Conservation (phyloP, 345 rosid genomes). For the Eucalyptus urophylla region DNA sequence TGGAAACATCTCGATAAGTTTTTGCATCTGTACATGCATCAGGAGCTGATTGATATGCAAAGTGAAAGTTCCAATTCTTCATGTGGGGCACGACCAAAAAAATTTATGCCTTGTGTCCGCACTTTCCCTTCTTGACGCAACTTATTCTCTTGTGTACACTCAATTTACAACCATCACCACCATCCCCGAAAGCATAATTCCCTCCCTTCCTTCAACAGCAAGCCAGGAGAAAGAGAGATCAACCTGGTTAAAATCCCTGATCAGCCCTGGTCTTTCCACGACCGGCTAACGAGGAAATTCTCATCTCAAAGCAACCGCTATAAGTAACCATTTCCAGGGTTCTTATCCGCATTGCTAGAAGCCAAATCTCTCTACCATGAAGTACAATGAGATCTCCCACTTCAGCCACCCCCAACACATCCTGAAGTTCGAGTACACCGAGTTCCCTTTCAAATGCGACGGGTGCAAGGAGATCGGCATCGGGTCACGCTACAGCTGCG, state of each 20-base stretch:
- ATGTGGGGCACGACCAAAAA: conserved; percentile 7
- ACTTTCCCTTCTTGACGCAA: conserved; percentile 1
- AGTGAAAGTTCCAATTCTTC: conserved; percentile 22
- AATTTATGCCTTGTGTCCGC: conserved; percentile 18
- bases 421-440: conserved; percentile 45
- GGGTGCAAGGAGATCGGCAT: conserved; percentile 94
- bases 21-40: neutral
- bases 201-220: conserved; percentile 1
- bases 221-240: neutral
- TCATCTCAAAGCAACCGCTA: neutral
- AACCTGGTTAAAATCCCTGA: neutral
- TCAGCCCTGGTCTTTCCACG: neutral
- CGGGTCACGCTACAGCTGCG: conserved; percentile 70
- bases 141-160: conserved; percentile 4
- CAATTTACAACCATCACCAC: conserved; percentile 24
- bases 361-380: conserved; percentile 22
- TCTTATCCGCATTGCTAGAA: neutral
- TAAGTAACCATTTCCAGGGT: neutral
- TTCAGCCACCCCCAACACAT: conserved; percentile 73
- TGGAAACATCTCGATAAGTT: neutral
- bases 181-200: conserved; percentile 31
- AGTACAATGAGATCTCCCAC: conserved; percentile 57
- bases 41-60: neutral
- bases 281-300: neutral
- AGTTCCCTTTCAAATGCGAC: conserved; percentile 83